Evolutionary conservation across 2,329 filamentous ascomycete species (phyloP), one percentile per base, ranked within the genome.

Genomic region (Pseudocercospora fijiensis): DNA sequence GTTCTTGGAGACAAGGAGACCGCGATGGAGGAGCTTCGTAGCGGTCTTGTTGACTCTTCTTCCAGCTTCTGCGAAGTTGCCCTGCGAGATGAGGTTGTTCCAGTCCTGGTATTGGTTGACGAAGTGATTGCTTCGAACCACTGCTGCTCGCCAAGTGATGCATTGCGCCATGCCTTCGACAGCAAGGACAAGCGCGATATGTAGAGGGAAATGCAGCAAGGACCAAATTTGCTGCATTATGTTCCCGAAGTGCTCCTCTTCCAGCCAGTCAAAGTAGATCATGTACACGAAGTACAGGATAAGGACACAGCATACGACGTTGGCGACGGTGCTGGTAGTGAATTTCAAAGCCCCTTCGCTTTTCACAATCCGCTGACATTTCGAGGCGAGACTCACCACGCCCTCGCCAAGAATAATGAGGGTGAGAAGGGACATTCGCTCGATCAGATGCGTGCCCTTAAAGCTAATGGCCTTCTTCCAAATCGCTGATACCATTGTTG

Each of bases 351-450:
- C 62, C 2, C 62, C 62, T 33, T 65, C 70, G 22, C 60, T 60
- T 41, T 76, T 74, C 20, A 76, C 75, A 57, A 77, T 76, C 27
- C 71, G 69, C 27, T 74, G 73, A 49, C 76, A 74, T 52, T 73
- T 70, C 37, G 67, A 72, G 69, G 72, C 73, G 41, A 78, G 65
- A 33, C 75, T 75, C 41, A 78, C 77, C 56, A 77, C 74, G 45
- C 76, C 76, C 68, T 78, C 76, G 49, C 76, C 76, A 18, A 78
- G 71, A 56, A 78, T 74, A 67, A 78, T 78, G 43, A 78, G 70
- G 1, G 76, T 77, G 3, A 78, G 71, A 1, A 78, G 70, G n/a
- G 71, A 73, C 76, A 78, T 76, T 13, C 70, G 70, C 64, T 78
- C 72, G 3, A 75, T 69, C 58, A 78, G 71, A 57, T 78, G 76